Base-by-base conservation (phyloP, 768 basidiomycete species). In the Trametes cingulata region DNA sequence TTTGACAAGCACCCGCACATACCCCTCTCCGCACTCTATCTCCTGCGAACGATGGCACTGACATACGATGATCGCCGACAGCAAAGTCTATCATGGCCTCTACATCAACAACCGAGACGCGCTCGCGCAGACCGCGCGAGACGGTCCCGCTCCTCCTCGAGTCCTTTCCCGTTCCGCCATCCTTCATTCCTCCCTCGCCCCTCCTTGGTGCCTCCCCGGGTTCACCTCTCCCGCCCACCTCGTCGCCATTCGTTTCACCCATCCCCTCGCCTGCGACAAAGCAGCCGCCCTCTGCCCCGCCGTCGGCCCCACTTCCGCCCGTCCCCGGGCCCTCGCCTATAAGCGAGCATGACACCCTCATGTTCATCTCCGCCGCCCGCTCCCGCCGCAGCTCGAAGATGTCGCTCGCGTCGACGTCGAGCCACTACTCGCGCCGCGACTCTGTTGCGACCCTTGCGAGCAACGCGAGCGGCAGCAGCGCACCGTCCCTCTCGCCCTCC, bases 251-350 rank as follows among this genome's bases (percentile, higher is more conserved):
- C 50, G 53, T 39, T 29, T 62, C 67, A 27, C 68, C 56, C 50
- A 49, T 66, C 7, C 22, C 54, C 24, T 49, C 56, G 33, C 64
- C 63, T 39, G 40, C 52, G 54, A 22, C 52, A 12, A 49, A 54
- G 0, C 40, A 57, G n/a, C 40, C 66, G 35, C 27, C 33, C 43
- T 83, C 85, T 55, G 86, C 85, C 0, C 87, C 87, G 0, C 87
- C 87, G 0, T 72, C 77, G 0, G 65, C 76, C 0, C 87, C 88
- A 0, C 79, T 89, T 3, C 88, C 88, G 0, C 86, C 88, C 3
- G 65, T 89, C 1, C 88, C 88, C 0, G 86, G 84, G 2, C 83
- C 84, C 0, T 85, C 85, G 1, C 77, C 83, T 19, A 76, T 85
- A 24, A 77, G 84, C 2, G 76, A 78, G 58, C 71, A 78, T 37